These are phyloP conservation scores for Erodium trifolium DNA, from an alignment of 441 rosid genomes.

Conservation along the genomic window DNA sequence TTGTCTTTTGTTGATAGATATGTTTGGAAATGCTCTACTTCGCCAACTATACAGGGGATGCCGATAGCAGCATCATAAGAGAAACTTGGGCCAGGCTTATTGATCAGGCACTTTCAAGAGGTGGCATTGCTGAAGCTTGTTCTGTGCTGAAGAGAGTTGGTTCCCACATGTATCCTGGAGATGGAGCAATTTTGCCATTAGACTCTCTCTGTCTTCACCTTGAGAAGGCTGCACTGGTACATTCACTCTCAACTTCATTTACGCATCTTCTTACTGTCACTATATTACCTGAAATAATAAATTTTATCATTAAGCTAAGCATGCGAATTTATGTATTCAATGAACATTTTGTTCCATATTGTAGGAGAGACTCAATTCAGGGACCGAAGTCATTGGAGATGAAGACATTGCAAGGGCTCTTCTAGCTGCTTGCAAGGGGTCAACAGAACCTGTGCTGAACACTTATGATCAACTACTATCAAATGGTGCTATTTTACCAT, in stretches of 20 bases:
- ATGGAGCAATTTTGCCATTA: slow-evolving; percentile 78
- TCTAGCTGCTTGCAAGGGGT: slow-evolving; percentile 87
- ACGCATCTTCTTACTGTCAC: not conserved
- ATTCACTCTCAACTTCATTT: slow-evolving; percentile 14
- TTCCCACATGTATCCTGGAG: slow-evolving; percentile 79
- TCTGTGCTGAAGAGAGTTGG: slow-evolving; percentile 82
- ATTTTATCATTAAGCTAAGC: not conserved
- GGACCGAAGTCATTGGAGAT: slow-evolving; percentile 56
- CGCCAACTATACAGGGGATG: slow-evolving; percentile 84
- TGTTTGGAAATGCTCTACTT: slow-evolving; percentile 92
- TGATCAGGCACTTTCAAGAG: slow-evolving; percentile 79
- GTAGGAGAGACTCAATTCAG: slow-evolving; percentile 80
- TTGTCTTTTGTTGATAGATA: slow-evolving; percentile 41
- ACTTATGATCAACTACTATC: slow-evolving; percentile 78
- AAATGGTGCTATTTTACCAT: slow-evolving; percentile 64
- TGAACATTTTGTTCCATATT: slow-evolving; percentile 7
- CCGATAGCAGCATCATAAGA: slow-evolving; percentile 80
- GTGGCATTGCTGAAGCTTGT: slow-evolving; percentile 92
- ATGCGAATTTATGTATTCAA: not conserved
- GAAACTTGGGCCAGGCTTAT: slow-evolving; percentile 95
- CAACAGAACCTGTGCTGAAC: slow-evolving; percentile 80
- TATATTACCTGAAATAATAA: not conserved
- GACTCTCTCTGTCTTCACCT: slow-evolving; percentile 86
- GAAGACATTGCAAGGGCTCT: slow-evolving; percentile 84
- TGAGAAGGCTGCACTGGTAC: slow-evolving; percentile 88